Percentiles rank a stretch among this genome's conserved stretches.
Conservation (phyloP, 257 asterid genomes). For the Solanum gracilifrons region DNA sequence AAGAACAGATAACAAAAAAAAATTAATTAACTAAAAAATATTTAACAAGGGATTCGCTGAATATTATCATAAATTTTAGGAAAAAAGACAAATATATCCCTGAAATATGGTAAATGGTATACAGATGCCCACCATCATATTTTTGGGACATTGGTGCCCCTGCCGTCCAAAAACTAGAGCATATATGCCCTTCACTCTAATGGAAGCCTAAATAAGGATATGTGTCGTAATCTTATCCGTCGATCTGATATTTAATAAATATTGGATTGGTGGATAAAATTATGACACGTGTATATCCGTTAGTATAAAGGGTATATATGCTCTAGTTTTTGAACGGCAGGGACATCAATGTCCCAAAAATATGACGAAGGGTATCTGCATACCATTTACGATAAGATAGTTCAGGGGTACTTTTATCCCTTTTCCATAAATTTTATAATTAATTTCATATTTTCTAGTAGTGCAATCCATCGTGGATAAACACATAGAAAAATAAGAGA, state of each 20-base stretch:
- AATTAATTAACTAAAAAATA: not conserved
- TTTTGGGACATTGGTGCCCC: not conserved
- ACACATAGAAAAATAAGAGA: not conserved
- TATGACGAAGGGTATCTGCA: rapidly evolving
- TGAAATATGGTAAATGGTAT: not conserved
- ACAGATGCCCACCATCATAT: too few species aligned
- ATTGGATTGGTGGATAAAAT: too few species aligned
- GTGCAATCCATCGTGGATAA: not conserved
- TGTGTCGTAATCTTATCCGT: too few species aligned
- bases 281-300: not conserved
- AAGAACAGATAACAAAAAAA: too few species aligned
- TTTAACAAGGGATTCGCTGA: not conserved
- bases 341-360: rapidly evolving
- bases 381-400: rapidly evolving
- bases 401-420: rapidly evolving
- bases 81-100: too few species aligned
- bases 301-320: too few species aligned
- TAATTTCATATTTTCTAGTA: not conserved
- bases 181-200: not conserved
- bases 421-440: not conserved
- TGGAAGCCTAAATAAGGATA: not conserved
- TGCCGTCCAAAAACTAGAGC: too few species aligned
- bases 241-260: too few species aligned
- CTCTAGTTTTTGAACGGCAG: not conserved
- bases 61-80: not conserved